Base-by-base conservation (phyloP, 768 basidiomycete genomes). In the Pisolithus marmoratus region DNA sequence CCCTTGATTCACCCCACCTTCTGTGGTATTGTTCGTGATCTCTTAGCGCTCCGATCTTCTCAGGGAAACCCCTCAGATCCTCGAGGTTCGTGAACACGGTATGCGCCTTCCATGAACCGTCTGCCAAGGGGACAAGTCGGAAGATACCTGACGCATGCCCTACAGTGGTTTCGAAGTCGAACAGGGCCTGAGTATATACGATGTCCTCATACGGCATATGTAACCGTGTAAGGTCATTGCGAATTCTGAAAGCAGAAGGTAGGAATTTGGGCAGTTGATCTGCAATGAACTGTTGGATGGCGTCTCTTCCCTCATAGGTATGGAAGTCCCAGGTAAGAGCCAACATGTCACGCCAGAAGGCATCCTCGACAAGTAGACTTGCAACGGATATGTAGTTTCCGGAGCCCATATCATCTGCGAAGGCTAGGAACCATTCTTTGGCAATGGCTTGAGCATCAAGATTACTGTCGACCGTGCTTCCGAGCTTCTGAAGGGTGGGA, bases 1-100 rank as follows among this genome's bases (percentile, higher is more conserved):
- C 62, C 45, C 79, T 66, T 19, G 69, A 63, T 22, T 70, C 68
- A 38, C 67, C 67, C 81, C 80, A 83, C 50, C 74, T 68, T 5
- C 78, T 76, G 55, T 81, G 77, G 48, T 75, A 46, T 8, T 42
- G 55, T n/a, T 24, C 12, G 5, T 20, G 43, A 40, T 41, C 20
- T 6, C 48, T 47, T 43, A 42, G 37, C 8, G 36, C 5, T 20
- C 43, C 47, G 12, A 46, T 42, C 49, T 73, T 71, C 59, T 79
- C 77, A 0, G 77, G 78, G 59, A 71, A 70, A 1, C 67, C 75
- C 38, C 77, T 75, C 55, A 83, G 60, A 27, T 69, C 73, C 45
- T 83, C 80, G 17, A 85, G 69, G 51, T 77, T 75, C 3, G 82
- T 83, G 57, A 75, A 81, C 15, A 82, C 56, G 15, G 71, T 68